These are phyloP conservation scores for Helianthus annuus DNA, from an alignment of 129 eudicot genomes.

Conservation along the genomic window DNA sequence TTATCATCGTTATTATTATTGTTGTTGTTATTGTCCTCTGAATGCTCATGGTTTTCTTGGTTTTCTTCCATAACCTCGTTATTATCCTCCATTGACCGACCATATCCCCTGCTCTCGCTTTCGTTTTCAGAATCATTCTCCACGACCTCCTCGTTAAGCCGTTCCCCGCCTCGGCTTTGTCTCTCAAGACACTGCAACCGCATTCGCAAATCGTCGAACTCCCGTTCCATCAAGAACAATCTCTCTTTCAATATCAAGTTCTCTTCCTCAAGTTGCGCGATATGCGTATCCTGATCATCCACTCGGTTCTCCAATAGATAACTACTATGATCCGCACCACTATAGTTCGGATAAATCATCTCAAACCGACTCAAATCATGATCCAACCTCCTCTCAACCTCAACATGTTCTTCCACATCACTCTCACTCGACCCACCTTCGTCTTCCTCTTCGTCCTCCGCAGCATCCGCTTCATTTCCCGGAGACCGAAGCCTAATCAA, in stretches of 20 bases:
- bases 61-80: constrained; percentile 22
- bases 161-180: constrained; percentile 34
- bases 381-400: constrained; percentile 88
- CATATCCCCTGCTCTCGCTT: constrained; percentile 38
- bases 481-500: constrained; percentile 60
- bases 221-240: constrained; percentile 80
- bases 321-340: constrained; percentile 40
- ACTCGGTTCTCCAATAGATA: constrained; percentile 40
- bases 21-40: constrained; percentile 25
- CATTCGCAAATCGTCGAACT: constrained; percentile 80
- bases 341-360: constrained; percentile 76
- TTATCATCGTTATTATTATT: background rate
- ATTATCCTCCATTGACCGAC: constrained; percentile 33
- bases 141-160: constrained; percentile 55
- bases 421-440: constrained; percentile 84
- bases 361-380: constrained; percentile 93
- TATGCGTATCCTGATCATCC: constrained; percentile 41
- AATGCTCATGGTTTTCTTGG: constrained; percentile 24
- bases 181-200: constrained; percentile 70
- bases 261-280: constrained; percentile 57
- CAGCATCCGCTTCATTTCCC: constrained; percentile 58
- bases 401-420: constrained; percentile 89
- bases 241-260: constrained; percentile 80
- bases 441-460: constrained; percentile 67
- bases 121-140: constrained; percentile 82